Evolutionary conservation across 2,329 filamentous ascomycete species (phyloP), one percentile per base, ranked within the genome.

Genomic region (Colletotrichum endophyticum): DNA sequence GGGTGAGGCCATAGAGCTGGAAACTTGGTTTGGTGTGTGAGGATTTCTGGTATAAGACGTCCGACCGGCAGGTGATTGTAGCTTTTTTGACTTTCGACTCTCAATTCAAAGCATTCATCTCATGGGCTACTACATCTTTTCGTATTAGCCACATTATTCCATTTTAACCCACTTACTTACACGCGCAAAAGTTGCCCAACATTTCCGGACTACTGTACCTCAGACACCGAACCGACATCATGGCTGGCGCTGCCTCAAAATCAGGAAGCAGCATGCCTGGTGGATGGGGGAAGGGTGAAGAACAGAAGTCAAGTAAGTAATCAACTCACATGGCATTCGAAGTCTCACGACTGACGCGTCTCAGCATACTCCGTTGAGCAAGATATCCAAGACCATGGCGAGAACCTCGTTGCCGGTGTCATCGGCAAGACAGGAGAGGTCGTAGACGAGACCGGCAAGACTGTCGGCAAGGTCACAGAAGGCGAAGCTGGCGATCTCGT

Each of bases 341-440:
- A 5, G 13, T 3, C 2, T 1, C 5, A 19, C 11, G 4, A 61
- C 66, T 76, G 9, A 73, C 25, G 5, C 11, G 8, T 34, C 6
- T 16, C 28, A 77, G 70, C 75, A 66, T 74, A 77, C 32, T 77
- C 75, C 12, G 71, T 73, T 25, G 77, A 79, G 39, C 63, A 62
- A 44, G 77, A 78, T 13, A 73, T 74, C 13, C 56, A 77, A 27
- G 81, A 76, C 81, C 83, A 56, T 68, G 79, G 59, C 57, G 84
- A 84, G 34, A 80, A 84, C 68, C 85, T 87, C 15, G 83, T 83
- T 62, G 85, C 84, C 22, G 84, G 86, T 44, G 82, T 85, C 66
- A 87, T 89, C 68, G 87, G 85, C 80, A 85, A 88, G 75, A 79
- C 82, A 27, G 88, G 88, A 19, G 86, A 88, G 19, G 85, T 89